Conservation (phyloP, 2,329 filamentous ascomycete species). For the Colletotrichum tanaceti region DNA sequence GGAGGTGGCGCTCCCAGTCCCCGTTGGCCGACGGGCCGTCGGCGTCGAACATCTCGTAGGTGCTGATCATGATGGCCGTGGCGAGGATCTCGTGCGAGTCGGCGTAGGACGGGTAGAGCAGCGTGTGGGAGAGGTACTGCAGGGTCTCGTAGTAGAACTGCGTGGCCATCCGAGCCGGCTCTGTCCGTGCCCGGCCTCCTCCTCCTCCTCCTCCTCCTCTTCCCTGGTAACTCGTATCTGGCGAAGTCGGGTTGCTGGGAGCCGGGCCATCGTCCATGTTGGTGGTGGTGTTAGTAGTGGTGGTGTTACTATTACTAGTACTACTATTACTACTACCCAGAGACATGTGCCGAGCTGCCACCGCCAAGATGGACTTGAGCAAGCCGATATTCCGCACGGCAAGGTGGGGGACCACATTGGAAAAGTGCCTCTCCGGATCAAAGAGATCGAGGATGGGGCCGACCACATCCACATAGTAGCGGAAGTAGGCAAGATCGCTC, state of each 20-base stretch:
- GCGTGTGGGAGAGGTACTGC: constrained; percentile 67
- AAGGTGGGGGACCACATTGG: constrained; percentile 39
- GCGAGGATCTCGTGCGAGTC: constrained; percentile 67
- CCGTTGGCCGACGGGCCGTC: constrained; percentile 46
- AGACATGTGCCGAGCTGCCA: constrained; percentile 36
- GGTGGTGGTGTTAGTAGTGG: too few relatives aligned
- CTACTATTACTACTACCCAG: background rate
- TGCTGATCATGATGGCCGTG: constrained; percentile 68
- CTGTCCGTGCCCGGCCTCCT: background rate
- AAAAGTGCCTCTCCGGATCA: constrained; percentile 37
- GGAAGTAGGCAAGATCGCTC: constrained; percentile 24
- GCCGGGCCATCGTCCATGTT: background rate
- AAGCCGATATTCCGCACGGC: constrained; percentile 37
- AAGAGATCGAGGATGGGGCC: constrained; percentile 40
- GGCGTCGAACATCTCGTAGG: constrained; percentile 72
- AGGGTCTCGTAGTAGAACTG: constrained; percentile 72
- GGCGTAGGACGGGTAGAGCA: constrained; percentile 67
- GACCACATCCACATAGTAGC: constrained; percentile 37
- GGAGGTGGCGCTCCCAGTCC: constrained; percentile 69
- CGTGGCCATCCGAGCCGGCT: constrained; percentile 48
- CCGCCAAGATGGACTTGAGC: constrained; percentile 39
- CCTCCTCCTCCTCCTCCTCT: too few relatives aligned
- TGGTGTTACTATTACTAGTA: too few relatives aligned
- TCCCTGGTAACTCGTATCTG: background rate
- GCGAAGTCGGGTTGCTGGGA: background rate